Evolutionary conservation across 768 basidiomycete genomes (phyloP).

Genomic region (Lenzites betulinus): DNA sequence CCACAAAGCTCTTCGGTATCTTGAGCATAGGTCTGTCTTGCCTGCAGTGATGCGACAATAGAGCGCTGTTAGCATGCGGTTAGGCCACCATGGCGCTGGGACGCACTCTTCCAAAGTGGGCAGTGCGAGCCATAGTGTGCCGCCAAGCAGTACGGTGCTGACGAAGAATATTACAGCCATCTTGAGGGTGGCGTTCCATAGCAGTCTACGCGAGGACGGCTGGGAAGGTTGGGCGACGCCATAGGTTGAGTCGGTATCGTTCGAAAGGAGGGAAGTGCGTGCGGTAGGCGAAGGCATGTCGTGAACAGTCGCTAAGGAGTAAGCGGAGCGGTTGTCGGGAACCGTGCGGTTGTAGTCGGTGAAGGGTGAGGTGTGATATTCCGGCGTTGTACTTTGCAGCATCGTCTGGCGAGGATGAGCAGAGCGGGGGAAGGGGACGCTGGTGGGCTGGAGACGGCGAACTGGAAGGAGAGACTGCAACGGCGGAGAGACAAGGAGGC

Average conservation of each 20-base stretch:
- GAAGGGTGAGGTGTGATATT: slow-evolving; percentile 10
- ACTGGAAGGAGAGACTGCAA: neutral
- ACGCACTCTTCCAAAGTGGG: slow-evolving; percentile 80
- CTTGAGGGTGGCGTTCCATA: slow-evolving; percentile 82
- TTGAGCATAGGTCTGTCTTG: slow-evolving; percentile 74
- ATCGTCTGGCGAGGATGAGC: neutral
- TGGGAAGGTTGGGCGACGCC: slow-evolving; percentile 45
- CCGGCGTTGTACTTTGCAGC: slow-evolving; percentile 1
- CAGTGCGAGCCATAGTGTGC: slow-evolving; percentile 77
- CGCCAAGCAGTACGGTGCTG: slow-evolving; percentile 69
- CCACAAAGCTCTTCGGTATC: slow-evolving; percentile 85
- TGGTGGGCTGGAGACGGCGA: neutral
- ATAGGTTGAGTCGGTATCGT: slow-evolving; percentile 37
- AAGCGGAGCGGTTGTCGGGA: slow-evolving; percentile 46
- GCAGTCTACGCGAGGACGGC: slow-evolving; percentile 53
- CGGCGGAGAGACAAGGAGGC: neutral
- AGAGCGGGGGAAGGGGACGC: neutral
- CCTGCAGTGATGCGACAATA: slow-evolving; percentile 38
- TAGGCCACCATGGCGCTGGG: neutral
- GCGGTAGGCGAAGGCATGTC: slow-evolving; percentile 39
- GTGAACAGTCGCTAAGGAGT: slow-evolving; percentile 66
- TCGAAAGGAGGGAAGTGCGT: slow-evolving; percentile 30
- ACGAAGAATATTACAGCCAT: slow-evolving; percentile 77
- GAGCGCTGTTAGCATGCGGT: slow-evolving; percentile 5
- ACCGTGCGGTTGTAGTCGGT: slow-evolving; percentile 14